phyloP scores from a whole-genome alignment of 371 early-diverging fungal genomes.

The Haplosporangium sp. region DNA sequence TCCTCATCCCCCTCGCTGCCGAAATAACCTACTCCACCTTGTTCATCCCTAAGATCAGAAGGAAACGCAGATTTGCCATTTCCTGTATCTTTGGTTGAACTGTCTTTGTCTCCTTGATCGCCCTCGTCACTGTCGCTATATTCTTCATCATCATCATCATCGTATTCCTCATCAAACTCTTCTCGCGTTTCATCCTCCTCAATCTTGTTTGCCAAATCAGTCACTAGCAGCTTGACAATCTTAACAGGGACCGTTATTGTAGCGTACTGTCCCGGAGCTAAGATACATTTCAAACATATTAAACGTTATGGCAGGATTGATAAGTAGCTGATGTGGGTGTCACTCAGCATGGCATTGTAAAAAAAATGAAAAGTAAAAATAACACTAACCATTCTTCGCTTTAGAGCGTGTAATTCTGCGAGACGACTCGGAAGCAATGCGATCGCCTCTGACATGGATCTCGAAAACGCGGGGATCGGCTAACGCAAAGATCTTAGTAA shows the following conservation, averaged over 20 bases:
- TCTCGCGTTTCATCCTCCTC: conserved; percentile 51
- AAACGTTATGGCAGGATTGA: too few relatives aligned
- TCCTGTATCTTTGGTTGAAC: too few relatives aligned
- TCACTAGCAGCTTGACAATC: conserved; percentile 83
- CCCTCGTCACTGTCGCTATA: conserved; percentile 30
- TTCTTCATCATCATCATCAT: conserved; percentile 44
- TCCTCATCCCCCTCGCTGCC: conserved; percentile 68
- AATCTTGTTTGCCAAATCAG: conserved; percentile 74
- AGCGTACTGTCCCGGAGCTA: conserved; percentile 80
- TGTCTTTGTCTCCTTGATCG: neutral
- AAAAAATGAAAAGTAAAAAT: too few relatives aligned
- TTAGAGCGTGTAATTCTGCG: conserved; percentile 59
- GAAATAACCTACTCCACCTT: conserved; percentile 19
- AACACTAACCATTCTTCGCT: conserved; percentile 23
- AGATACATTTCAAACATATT: too few relatives aligned
- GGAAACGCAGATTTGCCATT: conserved; percentile 39
- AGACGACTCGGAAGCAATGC: conserved; percentile 75
- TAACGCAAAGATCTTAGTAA: conserved; percentile 76
- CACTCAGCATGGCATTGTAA: too few relatives aligned
- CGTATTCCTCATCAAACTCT: conserved; percentile 46
- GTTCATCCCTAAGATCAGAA: conserved; percentile 34
- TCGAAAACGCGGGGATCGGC: conserved; percentile 73
- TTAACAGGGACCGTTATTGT: conserved; percentile 82
- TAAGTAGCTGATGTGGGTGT: too few relatives aligned
- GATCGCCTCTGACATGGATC: conserved; percentile 83